Evolutionary conservation across 352 stramenopile species (phyloP), one percentile per base, ranked within the genome.

Genomic region (Globisporangium rhizosaccharum): DNA sequence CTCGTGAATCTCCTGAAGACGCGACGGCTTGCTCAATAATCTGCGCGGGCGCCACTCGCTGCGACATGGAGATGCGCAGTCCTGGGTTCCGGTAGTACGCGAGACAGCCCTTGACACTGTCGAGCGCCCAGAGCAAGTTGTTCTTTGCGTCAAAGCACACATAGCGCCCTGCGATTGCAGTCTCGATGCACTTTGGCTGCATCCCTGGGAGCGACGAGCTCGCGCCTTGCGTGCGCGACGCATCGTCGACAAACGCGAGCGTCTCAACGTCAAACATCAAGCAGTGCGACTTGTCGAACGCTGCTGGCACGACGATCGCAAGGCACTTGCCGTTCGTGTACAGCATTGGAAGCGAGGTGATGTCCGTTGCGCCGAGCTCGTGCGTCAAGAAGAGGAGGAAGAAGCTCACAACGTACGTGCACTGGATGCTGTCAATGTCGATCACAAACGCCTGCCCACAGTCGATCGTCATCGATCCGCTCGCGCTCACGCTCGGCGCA

Each of bases 91-190:
- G 66, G 12, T 76, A 84, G 15, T 66, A 71, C 12, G 53, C 37
- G 2, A 88, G 30, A 37, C 51, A 59, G 11, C 57, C 63, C 25
- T 78, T 73, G 20, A 53, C n/a, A 15, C 51, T 59, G 41, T 79
- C 65, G 20, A 80, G 73, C 11, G 67, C 30, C 67, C 71, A 82
- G 9, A 82, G 30, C 36, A 87, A 39, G 23, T 82, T 80, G 54
- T 79, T 82, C 46, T 64, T 71, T 18, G 63, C 70, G 53, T 79
- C 75, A 50, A 88, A 91, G 49, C 75, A 88, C 25, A 74, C 65
- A 0, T 67, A 68, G 1, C 48, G 55, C 50, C 68, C 62, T 0
- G 57, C 55, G 20, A 75, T 4, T 10, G 56, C 33, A 7, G 63
- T 59, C 36, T 79, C 69, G 36, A 72, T 71, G 26, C 61, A 77